Evolutionary conservation across 108 stramenopile species (phyloP).

Genomic region (Conticribra guillardii): DNA sequence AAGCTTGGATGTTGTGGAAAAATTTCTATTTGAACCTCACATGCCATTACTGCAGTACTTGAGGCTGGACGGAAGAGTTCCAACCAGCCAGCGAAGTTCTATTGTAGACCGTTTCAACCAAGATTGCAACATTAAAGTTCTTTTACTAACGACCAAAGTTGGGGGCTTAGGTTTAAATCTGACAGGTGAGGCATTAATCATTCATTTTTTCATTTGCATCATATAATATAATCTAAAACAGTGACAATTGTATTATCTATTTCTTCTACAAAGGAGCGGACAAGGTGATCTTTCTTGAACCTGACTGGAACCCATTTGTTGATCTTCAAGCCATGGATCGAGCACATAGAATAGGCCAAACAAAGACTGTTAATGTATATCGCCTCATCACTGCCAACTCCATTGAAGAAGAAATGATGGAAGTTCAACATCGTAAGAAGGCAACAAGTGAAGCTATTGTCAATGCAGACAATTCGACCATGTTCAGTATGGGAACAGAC

Average conservation of each 20-base stretch:
- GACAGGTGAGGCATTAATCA: slow-evolving; percentile 56
- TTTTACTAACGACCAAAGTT: slow-evolving; percentile 85
- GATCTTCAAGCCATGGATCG: slow-evolving; percentile 84
- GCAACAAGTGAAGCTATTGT: slow-evolving; percentile 85
- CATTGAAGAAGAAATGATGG: slow-evolving; percentile 92
- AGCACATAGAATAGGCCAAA: slow-evolving; percentile 80
- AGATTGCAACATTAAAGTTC: slow-evolving; percentile 63
- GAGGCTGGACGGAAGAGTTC: slow-evolving; percentile 82
- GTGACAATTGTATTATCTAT: not conserved
- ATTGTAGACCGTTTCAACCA: slow-evolving; percentile 82
- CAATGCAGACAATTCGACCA: slow-evolving; percentile 83
- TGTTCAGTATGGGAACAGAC: slow-evolving; percentile 92
- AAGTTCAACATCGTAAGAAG: slow-evolving; percentile 71
- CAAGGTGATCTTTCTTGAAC: slow-evolving; percentile 85
- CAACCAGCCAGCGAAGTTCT: slow-evolving; percentile 49
- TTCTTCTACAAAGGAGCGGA: slow-evolving; percentile 66
- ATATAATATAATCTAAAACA: not conserved
- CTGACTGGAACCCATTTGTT: slow-evolving; percentile 83
- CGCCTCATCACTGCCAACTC: slow-evolving; percentile 87
- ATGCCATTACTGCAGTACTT: slow-evolving; percentile 77
- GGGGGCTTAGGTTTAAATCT: slow-evolving; percentile 88
- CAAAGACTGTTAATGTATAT: slow-evolving; percentile 88
- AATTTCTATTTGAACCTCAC: slow-evolving; percentile 68
- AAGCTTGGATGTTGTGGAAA: slow-evolving; percentile 86
- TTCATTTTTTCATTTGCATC: not conserved